Conservation (phyloP, 2,329 filamentous ascomycete species). For the Rosellinia necatrix region DNA sequence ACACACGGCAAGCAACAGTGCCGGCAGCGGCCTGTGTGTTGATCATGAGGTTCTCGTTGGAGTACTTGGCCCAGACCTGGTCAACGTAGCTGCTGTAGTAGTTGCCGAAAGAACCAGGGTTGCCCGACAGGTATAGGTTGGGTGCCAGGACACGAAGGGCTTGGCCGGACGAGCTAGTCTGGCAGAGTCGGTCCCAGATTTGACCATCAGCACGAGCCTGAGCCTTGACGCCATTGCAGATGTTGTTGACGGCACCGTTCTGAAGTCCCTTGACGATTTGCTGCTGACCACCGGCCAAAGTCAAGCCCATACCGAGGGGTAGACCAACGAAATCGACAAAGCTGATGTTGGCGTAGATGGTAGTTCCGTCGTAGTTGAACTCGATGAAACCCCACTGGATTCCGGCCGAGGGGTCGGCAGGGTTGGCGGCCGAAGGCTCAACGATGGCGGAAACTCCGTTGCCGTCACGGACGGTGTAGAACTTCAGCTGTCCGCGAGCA, state of each 20-base stretch:
- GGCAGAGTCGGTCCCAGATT: constrained; percentile 52
- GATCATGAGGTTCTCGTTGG: constrained; percentile 45
- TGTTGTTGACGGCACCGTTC: constrained; percentile 41
- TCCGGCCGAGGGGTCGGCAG: constrained; percentile 48
- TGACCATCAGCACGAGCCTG: constrained; percentile 46
- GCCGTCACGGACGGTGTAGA: constrained; percentile 43
- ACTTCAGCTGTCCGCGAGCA: constrained; percentile 45
- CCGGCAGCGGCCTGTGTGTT: constrained; percentile 49
- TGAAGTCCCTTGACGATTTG: constrained; percentile 49
- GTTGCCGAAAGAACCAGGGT: constrained; percentile 47
- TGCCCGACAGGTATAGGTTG: constrained; percentile 46
- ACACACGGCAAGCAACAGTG: constrained; percentile 47
- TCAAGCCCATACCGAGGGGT: constrained; percentile 53
- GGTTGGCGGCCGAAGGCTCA: constrained; percentile 53
- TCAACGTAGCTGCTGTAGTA: constrained; percentile 54
- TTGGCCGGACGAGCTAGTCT: constrained; percentile 42
- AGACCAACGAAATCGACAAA: constrained; percentile 58
- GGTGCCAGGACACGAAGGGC: constrained; percentile 53
- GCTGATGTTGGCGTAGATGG: constrained; percentile 54
- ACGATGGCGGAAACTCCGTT: constrained; percentile 46
- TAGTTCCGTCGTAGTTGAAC: constrained; percentile 45
- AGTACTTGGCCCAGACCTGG: constrained; percentile 51
- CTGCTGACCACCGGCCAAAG: constrained; percentile 41
- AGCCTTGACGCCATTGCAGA: constrained; percentile 47
- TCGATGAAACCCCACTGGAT: constrained; percentile 58